These are phyloP conservation scores for Petunia axillaris DNA, from an alignment of 257 asterid species.

Conservation along the genomic window DNA sequence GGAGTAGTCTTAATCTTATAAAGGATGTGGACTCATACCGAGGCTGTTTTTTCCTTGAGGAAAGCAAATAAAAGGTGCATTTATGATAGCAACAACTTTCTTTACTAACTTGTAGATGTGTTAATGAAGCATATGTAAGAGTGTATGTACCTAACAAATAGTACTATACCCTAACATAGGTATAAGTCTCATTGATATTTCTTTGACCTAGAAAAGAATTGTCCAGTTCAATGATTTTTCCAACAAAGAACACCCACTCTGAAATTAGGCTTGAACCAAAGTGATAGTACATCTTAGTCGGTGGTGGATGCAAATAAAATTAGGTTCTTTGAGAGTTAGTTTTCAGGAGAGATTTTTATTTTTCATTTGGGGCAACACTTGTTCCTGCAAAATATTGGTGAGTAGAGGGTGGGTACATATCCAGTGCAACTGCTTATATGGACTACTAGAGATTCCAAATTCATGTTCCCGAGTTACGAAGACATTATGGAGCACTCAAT, in stretches of 20 bases:
- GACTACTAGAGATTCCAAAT: too few species aligned
- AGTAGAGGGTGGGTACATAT: too few species aligned
- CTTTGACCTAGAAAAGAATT: conserved; percentile 15
- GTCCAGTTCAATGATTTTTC: neutral
- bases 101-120: conserved; percentile 35
- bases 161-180: conserved; percentile 4
- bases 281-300: too few species aligned
- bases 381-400: too few species aligned
- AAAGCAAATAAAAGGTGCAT: conserved; percentile 14
- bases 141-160: conserved; percentile 20
- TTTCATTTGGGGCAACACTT: too few species aligned
- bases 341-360: too few species aligned
- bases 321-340: neutral
- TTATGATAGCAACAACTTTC: conserved; percentile 26
- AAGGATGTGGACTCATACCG: conserved; percentile 24
- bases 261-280: conserved; percentile 11
- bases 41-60: conserved; percentile 14
- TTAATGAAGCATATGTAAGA: conserved; percentile 27
- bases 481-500: too few species aligned
- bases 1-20: conserved; percentile 23
- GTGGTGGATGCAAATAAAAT: neutral
- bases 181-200: conserved; percentile 16
- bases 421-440: too few species aligned
- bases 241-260: conserved; percentile 7
- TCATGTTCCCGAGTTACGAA: too few species aligned